These are phyloP conservation scores for Hemisphaericaspora subhashii DNA, from an alignment of 1,139 yeast genomes.

Conservation along the genomic window DNA sequence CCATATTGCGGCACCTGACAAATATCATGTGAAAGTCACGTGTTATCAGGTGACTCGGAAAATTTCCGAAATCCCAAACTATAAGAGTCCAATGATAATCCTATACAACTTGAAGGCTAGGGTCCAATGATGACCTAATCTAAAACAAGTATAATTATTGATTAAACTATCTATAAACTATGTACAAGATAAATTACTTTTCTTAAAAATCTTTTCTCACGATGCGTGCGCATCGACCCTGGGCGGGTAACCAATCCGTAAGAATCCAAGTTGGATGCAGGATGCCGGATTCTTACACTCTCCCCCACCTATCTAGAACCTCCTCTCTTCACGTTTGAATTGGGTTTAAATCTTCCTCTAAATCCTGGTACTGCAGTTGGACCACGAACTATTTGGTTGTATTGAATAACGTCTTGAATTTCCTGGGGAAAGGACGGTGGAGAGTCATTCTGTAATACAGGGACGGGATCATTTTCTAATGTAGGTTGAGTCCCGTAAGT, in stretches of 20 bases:
- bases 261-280: background rate
- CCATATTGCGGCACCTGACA: no score
- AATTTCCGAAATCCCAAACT: no score
- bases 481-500: background rate
- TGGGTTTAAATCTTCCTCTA: background rate
- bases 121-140: no score
- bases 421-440: background rate
- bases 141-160: no score
- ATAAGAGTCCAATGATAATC: background rate
- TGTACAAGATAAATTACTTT: no score
- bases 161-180: no score
- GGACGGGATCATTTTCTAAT: background rate
- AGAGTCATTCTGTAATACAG: background rate
- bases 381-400: background rate
- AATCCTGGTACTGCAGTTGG: background rate
- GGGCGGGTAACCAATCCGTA: no score
- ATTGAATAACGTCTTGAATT: background rate
- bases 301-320: background rate
- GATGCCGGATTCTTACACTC: background rate
- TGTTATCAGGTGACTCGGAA: no score
- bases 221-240: no score
- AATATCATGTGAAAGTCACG: no score
- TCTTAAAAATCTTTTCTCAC: no score
- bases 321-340: background rate
- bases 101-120: no score